Evolutionary conservation across 2,329 filamentous ascomycete genomes (phyloP).

Genomic region (Nemania serpens): DNA sequence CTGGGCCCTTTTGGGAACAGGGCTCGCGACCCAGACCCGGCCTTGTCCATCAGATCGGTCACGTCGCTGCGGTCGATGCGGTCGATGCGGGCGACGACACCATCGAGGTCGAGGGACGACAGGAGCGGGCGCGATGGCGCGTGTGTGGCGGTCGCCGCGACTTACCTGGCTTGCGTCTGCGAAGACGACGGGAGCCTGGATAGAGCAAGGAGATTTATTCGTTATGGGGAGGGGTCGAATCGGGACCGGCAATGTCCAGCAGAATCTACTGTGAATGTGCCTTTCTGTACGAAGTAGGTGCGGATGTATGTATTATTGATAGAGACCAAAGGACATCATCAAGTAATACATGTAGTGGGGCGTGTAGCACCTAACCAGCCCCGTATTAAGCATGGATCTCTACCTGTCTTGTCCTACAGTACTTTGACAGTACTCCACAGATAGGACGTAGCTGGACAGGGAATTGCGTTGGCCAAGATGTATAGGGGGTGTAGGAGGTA

Average conservation of each 20-base stretch:
- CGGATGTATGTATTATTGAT: too few species aligned
- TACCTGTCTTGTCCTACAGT: too few species aligned
- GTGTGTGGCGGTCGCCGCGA: not conserved
- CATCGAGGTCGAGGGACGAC: slow-evolving; percentile 27
- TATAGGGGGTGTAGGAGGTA: too few species aligned
- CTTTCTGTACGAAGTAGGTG: too few species aligned
- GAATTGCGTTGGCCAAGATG: too few species aligned
- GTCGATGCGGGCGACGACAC: slow-evolving; percentile 26
- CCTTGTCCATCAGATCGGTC: slow-evolving; percentile 47
- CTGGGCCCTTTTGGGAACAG: slow-evolving; percentile 78
- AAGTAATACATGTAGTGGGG: too few species aligned
- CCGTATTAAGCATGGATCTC: too few species aligned
- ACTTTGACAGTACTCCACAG: too few species aligned
- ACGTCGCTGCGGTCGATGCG: slow-evolving; percentile 29
- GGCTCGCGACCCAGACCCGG: slow-evolving; percentile 59
- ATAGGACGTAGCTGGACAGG: too few species aligned
- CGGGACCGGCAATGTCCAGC: slow-evolving; percentile 1
- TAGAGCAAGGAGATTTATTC: not conserved
- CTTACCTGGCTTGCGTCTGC: not conserved
- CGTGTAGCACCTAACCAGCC: too few species aligned
- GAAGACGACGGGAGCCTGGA: not conserved
- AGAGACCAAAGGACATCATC: too few species aligned
- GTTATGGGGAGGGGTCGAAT: not conserved
- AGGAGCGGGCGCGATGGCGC: not conserved
- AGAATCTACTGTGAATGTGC: not conserved